Percentiles rank a stretch among this genome's conserved stretches.
phyloP scores from a whole-genome alignment of 345 rosid species.

The Hypericum androsaemum region DNA sequence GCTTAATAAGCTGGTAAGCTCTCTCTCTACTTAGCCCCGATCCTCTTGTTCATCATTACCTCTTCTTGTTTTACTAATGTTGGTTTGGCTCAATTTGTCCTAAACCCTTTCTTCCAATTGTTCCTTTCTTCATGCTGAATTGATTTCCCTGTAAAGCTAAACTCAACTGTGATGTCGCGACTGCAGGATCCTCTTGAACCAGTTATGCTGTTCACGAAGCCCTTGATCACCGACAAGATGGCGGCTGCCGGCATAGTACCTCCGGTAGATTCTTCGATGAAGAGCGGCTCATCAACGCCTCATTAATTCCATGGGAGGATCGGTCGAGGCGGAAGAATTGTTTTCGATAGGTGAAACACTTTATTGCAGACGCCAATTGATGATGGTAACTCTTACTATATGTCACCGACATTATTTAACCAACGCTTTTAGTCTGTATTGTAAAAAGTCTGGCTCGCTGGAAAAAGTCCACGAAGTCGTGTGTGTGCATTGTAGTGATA shows the following conservation, averaged over 20 bases:
- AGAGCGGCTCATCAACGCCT: slow-evolving; percentile 30
- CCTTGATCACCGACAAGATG: slow-evolving; percentile 83
- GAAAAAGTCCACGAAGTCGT: too few relatives aligned
- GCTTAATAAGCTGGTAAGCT: slow-evolving; percentile 72
- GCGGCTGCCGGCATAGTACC: slow-evolving; percentile 77
- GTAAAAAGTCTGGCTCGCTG: too few relatives aligned
- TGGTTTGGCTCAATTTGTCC: too few relatives aligned
- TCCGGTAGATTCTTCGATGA: slow-evolving; percentile 40
- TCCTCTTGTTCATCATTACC: too few relatives aligned
- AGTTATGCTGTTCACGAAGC: slow-evolving; percentile 73
- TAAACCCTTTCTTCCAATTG: too few relatives aligned
- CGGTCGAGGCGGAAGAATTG: slow-evolving; percentile 87
- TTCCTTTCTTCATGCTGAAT: too few relatives aligned
- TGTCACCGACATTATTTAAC: slow-evolving; percentile 54
- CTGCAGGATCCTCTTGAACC: slow-evolving; percentile 91
- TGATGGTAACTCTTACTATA: slow-evolving; percentile 47
- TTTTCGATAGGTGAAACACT: slow-evolving; percentile 94
- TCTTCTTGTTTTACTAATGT: too few relatives aligned
- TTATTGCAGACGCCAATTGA: slow-evolving; percentile 64
- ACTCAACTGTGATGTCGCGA: too few relatives aligned
- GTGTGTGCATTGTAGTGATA: too few relatives aligned
- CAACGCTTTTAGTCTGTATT: slow-evolving; percentile 4
- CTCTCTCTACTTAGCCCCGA: too few relatives aligned
- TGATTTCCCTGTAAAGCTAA: too few relatives aligned
- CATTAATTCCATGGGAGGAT: slow-evolving; percentile 73